Conservation (phyloP, 179 eudicot genomes). For the Vitellaria paradoxa region DNA sequence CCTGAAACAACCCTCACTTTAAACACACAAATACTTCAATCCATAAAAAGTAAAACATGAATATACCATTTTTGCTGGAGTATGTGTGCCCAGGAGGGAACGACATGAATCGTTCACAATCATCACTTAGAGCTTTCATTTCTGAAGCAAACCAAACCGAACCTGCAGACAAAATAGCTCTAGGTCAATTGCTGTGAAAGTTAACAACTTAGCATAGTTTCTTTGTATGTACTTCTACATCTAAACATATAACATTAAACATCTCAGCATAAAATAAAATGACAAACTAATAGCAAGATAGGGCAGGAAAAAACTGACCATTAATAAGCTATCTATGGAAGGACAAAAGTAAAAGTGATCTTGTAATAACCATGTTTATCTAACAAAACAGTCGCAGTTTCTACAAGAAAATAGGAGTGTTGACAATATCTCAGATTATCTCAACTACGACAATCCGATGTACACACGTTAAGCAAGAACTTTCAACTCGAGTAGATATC, state of each 20-base stretch:
- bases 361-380: too few species aligned
- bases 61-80: conserved; percentile 53
- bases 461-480: too few species aligned
- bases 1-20: background rate
- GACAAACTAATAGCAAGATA: background rate
- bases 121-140: conserved; percentile 75
- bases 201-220: background rate
- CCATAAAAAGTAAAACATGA: background rate
- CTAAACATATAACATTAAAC: background rate
- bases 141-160: conserved; percentile 91
- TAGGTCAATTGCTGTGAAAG: background rate
- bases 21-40: background rate
- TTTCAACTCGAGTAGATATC: too few species aligned
- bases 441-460: too few species aligned
- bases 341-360: background rate
- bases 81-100: conserved; percentile 87
- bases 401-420: too few species aligned
- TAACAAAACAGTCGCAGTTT: too few species aligned
- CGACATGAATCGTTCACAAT: conserved; percentile 75
- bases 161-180: conserved; percentile 34
- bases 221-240: background rate
- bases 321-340: background rate
- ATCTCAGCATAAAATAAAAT: background rate
- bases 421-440: too few species aligned
- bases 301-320: background rate